Evolutionary conservation across 2,329 filamentous ascomycete species (phyloP).

Genomic region (Clonostachys rosea): DNA sequence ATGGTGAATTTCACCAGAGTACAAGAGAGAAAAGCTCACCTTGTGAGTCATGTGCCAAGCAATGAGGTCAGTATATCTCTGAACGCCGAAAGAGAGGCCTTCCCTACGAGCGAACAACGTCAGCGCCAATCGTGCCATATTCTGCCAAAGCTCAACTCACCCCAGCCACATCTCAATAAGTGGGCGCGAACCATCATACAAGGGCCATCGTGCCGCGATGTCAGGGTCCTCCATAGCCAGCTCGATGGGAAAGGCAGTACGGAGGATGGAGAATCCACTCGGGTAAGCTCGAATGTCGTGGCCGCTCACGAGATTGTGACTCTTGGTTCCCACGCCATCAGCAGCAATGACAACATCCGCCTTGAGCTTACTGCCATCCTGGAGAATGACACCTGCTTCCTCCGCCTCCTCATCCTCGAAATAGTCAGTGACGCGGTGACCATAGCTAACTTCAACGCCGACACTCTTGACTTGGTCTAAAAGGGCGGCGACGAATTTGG

Average conservation of each 20-base stretch:
- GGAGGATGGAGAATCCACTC: background rate
- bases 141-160: too few species aligned
- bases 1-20: slow-evolving; percentile 45
- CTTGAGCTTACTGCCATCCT: background rate
- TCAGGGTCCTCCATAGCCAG: slow-evolving; percentile 15
- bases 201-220: slow-evolving; percentile 29
- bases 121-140: too few species aligned
- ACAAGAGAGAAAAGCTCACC: background rate
- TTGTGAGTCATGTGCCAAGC: slow-evolving; percentile 18
- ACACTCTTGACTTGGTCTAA: slow-evolving; percentile 54
- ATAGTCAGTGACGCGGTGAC: slow-evolving; percentile 44
- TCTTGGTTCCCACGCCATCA: slow-evolving; percentile 23
- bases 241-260: slow-evolving; percentile 25
- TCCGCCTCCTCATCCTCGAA: slow-evolving; percentile 34
- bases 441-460: slow-evolving; percentile 49
- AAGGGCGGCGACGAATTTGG: slow-evolving; percentile 14
- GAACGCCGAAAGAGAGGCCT: too few species aligned
- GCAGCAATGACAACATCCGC: background rate
- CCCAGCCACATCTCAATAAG: too few species aligned
- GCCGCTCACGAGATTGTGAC: slow-evolving; percentile 35
- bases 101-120: too few species aligned
- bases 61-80: slow-evolving; percentile 35
- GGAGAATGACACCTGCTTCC: background rate
- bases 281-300: background rate
- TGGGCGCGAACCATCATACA: slow-evolving; percentile 13